Evolutionary conservation across 1,284 basidiomycete genomes (phyloP).

Genomic region (Pterulicium gracile): DNA sequence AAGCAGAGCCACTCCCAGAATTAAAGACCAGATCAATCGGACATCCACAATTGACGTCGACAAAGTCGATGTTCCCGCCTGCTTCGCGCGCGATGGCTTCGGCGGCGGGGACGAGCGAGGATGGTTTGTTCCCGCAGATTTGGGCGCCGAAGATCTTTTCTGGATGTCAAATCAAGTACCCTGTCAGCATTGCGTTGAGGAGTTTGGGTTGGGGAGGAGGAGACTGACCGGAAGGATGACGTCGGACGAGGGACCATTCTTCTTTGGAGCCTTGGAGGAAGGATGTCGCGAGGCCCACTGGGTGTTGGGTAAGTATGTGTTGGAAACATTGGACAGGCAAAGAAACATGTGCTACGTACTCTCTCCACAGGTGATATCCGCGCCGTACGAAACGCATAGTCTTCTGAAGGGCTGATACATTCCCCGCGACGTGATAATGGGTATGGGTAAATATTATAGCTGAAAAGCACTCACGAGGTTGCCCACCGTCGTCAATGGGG

Average conservation of each 20-base stretch:
- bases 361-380: conserved; percentile 93
- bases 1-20: conserved; percentile 80
- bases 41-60: conserved; percentile 94
- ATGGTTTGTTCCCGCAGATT: conserved; percentile 69
- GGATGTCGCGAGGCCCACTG: conserved; percentile 77
- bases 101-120: conserved; percentile 70
- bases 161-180: background rate
- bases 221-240: conserved; percentile 58
- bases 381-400: conserved; percentile 78
- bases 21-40: conserved; percentile 96
- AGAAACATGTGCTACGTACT: too few species aligned
- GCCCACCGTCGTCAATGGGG: conserved; percentile 92
- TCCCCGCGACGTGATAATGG: too few species aligned
- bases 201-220: background rate
- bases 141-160: conserved; percentile 92
- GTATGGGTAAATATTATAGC: background rate
- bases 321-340: too few species aligned
- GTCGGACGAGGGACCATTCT: conserved; percentile 84
- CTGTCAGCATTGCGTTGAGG: background rate
- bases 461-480: conserved; percentile 57
- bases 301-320: conserved; percentile 5
- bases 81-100: conserved; percentile 74
- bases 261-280: conserved; percentile 77
- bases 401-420: conserved; percentile 91
- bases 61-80: conserved; percentile 67